Base-by-base conservation (phyloP, 2,329 filamentous ascomycete species). In the Colletotrichum somersetense region DNA sequence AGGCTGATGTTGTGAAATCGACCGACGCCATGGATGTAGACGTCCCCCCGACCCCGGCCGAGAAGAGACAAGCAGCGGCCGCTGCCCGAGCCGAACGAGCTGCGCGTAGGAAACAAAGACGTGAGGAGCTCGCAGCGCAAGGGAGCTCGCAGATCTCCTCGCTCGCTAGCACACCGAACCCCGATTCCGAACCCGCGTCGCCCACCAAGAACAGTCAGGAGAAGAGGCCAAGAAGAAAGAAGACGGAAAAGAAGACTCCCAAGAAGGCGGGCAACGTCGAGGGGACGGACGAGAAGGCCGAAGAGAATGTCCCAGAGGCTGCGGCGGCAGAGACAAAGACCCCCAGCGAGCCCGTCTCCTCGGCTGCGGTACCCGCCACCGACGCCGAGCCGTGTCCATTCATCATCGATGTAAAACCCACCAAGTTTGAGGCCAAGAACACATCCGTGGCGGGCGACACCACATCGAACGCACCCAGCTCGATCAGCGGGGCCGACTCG, bases 201-300 rank as follows among this genome's bases (percentile, higher is more conserved):
- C 67, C 64, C 35, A 58, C 48, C 44, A 74, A 33, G 56, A 72
- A 67, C 64, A 65, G 57, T 65, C 64, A 73, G 66, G 66, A 76
- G 59, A 66, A 53, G 62, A 71, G 48, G 52, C 20, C 59, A 40
- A 35, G 30, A 61, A 57, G 64, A 50, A 64, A 69, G 57, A 72
- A 69, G 62, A 20, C 62, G 44, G 67, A 73, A 14, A 71, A 71
- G 63, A 76, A 74, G 66, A 67, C 23, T n/a, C 11, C 44, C 5
- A 59, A 46, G 38, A 69, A 72, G 56, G n/a, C 52, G 12, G 14
- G 14, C 4, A 58, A 35, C 20, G 6, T 20, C 23, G 42, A 59
- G 42, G 46, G 59, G 26, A 16, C n/a, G 38, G 46, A 53, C 8
- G 57, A 62, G 38, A 67, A 66, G 26, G n/a, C 16, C 8, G 44